Base-by-base conservation (phyloP, 1,284 basidiomycete species). In the Sporisorium sorghi region DNA sequence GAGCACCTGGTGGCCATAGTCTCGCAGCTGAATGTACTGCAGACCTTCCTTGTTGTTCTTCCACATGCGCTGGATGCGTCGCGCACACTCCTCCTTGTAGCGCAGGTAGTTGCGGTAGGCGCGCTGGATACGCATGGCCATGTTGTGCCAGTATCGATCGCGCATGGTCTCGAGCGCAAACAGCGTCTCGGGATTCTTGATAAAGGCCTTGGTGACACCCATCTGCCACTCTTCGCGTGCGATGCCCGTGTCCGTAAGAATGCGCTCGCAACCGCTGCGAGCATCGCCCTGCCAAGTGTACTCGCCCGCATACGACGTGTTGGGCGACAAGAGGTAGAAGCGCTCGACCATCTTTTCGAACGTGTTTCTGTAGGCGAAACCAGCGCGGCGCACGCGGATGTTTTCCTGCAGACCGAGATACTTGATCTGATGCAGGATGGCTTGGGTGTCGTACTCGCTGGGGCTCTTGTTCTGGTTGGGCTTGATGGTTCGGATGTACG, bases 131-230 rank as follows among this genome's bases (percentile, higher is more conserved):
- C 96, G 91, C 42, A 87, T 90, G 0, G 96, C 96, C 96, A 99
- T 99, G 84, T 98, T 98, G 86, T 99, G 97, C 97, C 97, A 99
- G 86, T 99, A 99, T 62, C 92, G 90, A 84, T 99, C 97, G 57
- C 96, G 91, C 93, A 99, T 98, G 21, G 94, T 95, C 86, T 99
- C 96, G 58, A 99, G 88, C 21, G 96, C 97, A 85, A 99, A 99
- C 23, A 99, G 89, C 40, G 96, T 99, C 85, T 99, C 96, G 0
- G 96, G 96, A 84, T 96, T 98, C 88, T 99, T 99, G 87, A 99
- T 99, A 85, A 99, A 99, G 0, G 96, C 96, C 84, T 99, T 99
- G 12, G 96, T 97, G 2, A 91, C 90, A 74, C 97, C 96, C 94
- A 99, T 97, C 86, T 99, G 96, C 96, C 96, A 99, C 86, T 99